Evolutionary conservation across 2,329 filamentous ascomycete genomes (phyloP).

Genomic region (Byssochlamys sp.): DNA sequence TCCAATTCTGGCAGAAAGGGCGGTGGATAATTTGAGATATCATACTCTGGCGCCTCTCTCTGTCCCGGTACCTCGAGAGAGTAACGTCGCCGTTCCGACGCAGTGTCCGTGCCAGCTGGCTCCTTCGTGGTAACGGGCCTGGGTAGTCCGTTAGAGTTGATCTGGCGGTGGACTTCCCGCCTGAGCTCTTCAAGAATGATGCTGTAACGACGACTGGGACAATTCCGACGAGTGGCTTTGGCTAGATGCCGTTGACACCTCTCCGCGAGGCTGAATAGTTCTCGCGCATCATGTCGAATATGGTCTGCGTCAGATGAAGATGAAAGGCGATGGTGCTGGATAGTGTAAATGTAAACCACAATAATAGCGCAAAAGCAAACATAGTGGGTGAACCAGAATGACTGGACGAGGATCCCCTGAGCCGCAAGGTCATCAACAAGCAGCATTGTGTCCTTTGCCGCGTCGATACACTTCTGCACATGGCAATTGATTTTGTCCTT

Average conservation of each 20-base stretch:
- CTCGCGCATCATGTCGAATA: conserved; percentile 12
- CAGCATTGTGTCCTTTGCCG: conserved; percentile 32
- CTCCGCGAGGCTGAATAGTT: conserved; percentile 36
- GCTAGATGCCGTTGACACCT: conserved; percentile 38
- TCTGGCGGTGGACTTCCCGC: conserved; percentile 31
- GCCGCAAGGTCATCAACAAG: conserved; percentile 27
- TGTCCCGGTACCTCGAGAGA: background rate
- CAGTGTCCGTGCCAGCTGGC: background rate
- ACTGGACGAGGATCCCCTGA: conserved; percentile 27
- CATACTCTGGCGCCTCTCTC: background rate
- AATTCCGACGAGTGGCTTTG: conserved; percentile 38
- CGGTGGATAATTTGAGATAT: background rate
- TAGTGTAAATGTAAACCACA: conserved; percentile 34
- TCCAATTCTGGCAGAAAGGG: conserved; percentile 12
- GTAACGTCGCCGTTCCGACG: background rate
- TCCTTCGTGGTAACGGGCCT: background rate
- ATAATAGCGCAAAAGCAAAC: conserved; percentile 35
- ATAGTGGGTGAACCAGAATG: conserved; percentile 37
- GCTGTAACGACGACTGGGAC: conserved; percentile 39
- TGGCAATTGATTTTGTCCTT: conserved; percentile 26
- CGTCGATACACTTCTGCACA: conserved; percentile 35
- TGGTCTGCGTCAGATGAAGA: conserved; percentile 10
- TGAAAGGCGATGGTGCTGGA: conserved; percentile 27
- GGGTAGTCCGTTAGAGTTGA: conserved; percentile 9
- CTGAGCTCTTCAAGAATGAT: conserved; percentile 41